phyloP scores from a whole-genome alignment of 768 basidiomycete species.

The Russula ochroleuca region DNA sequence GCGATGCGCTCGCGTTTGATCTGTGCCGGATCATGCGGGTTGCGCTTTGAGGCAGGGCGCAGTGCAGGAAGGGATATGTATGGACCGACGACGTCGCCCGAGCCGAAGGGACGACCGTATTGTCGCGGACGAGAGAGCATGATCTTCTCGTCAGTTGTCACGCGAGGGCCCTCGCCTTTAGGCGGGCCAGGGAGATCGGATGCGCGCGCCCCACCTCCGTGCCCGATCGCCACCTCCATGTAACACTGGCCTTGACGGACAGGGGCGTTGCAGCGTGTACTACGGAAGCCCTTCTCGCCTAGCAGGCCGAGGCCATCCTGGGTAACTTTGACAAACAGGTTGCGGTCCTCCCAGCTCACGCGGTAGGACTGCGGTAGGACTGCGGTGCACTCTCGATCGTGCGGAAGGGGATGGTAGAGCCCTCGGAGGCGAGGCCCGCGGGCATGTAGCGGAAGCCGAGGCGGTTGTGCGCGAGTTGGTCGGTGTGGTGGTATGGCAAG shows the following conservation, averaged over 20 bases:
- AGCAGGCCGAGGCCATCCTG: slow-evolving; percentile 71
- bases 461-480: slow-evolving; percentile 67
- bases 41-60: slow-evolving; percentile 52
- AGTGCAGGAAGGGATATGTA: slow-evolving; percentile 82
- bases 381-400: slow-evolving; percentile 79
- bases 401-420: slow-evolving; percentile 58
- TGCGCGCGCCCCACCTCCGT: slow-evolving; percentile 61
- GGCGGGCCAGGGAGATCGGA: slow-evolving; percentile 42
- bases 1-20: slow-evolving; percentile 86
- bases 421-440: slow-evolving; percentile 64
- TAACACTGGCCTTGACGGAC: slow-evolving; percentile 91
- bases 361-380: slow-evolving; percentile 58
- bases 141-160: slow-evolving; percentile 91
- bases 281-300: slow-evolving; percentile 87
- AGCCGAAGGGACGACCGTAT: slow-evolving; percentile 68
- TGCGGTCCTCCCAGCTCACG: slow-evolving; percentile 90
- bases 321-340: slow-evolving; percentile 70
- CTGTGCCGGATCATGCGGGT: slow-evolving; percentile 75
- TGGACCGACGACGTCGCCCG: slow-evolving; percentile 91
- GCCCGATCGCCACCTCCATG: slow-evolving; percentile 80
- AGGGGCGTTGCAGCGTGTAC: slow-evolving; percentile 84
- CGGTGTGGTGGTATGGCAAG: slow-evolving; percentile 61
- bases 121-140: slow-evolving; percentile 74
- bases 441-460: slow-evolving; percentile 77
- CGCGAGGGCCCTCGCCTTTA: slow-evolving; percentile 62